Evolutionary conservation across 257 asterid genomes (phyloP).

Genomic region (Przewalskia tangutica): DNA sequence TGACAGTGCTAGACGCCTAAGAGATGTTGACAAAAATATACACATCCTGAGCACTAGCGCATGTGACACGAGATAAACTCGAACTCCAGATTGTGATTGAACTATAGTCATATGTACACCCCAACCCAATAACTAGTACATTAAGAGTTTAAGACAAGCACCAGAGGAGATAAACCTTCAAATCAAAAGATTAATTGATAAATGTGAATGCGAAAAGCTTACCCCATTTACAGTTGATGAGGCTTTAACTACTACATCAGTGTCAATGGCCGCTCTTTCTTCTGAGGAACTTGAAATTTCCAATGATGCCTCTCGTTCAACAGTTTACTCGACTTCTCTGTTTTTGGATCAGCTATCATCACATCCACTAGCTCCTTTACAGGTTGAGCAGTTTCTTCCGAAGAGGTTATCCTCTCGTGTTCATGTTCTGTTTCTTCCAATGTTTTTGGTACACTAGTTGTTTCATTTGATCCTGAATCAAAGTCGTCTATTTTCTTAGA

Average conservation of each 20-base stretch:
- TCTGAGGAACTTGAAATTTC: constrained; percentile 18
- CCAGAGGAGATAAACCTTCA: background rate
- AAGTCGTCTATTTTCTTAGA: constrained; percentile 17
- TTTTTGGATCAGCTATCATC: constrained; percentile 12
- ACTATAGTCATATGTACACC: background rate
- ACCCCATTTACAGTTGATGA: constrained; percentile 21
- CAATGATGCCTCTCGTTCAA: constrained; percentile 15
- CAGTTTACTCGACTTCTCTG: constrained; percentile 7
- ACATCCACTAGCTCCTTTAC: constrained; percentile 11
- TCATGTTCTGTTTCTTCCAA: constrained; percentile 15
- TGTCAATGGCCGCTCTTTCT: constrained; percentile 4
- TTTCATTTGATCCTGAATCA: constrained; percentile 27
- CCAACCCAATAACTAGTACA: background rate
- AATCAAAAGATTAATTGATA: background rate
- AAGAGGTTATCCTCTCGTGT: constrained; percentile 11
- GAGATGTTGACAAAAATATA: background rate
- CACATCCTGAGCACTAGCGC: background rate
- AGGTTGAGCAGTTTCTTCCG: constrained; percentile 11
- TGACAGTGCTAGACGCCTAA: background rate
- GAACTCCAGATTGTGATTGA: background rate
- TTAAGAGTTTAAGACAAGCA: background rate
- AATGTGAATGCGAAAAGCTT: background rate
- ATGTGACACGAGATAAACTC: background rate
- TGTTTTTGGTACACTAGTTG: constrained; percentile 13
- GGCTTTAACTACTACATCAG: constrained; percentile 17